A percentile compares a stretch with the other conserved stretches of the same genome.
Evolutionary conservation across 163 green algal species (phyloP).

Genomic region (Chlorella variabilis): DNA sequence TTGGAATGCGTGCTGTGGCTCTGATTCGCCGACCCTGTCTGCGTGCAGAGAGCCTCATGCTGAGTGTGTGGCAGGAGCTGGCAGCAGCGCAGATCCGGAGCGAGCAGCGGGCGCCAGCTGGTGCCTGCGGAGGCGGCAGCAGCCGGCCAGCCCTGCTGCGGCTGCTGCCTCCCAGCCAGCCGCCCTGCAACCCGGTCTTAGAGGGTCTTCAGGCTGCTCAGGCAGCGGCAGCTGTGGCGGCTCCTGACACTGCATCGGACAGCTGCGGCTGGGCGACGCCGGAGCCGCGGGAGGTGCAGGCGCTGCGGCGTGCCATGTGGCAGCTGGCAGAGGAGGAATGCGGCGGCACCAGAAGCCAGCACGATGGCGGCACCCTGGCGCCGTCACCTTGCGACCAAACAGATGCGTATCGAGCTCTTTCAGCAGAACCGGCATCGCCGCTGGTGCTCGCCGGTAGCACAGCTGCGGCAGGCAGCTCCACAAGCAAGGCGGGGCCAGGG

Average conservation of each 20-base stretch:
- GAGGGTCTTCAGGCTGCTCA: slow-evolving; percentile 15
- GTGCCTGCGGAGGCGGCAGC: not conserved
- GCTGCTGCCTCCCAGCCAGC: slow-evolving; percentile 16
- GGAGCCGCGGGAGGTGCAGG: not conserved
- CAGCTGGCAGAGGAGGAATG: not conserved
- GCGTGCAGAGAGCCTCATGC: slow-evolving; percentile 16
- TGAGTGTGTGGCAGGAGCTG: slow-evolving; percentile 21
- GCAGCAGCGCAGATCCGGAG: not conserved
- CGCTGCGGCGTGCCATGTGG: slow-evolving; percentile 9
- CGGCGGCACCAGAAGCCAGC: not conserved
- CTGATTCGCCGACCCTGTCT: not conserved
- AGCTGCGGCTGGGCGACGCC: not conserved
- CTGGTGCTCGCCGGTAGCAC: not conserved
- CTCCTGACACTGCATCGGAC: not conserved
- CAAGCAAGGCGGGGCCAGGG: not conserved
- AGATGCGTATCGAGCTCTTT: not conserved
- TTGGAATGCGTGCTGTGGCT: not conserved
- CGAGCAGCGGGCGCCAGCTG: not conserved
- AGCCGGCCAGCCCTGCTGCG: not conserved
- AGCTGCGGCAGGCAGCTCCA: not conserved
- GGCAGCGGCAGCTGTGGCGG: not conserved
- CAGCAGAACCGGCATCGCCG: not conserved
- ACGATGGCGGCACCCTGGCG: no score
- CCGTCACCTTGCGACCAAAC: not conserved
- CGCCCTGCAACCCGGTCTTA: slow-evolving; percentile 9